These are phyloP conservation scores for Brettanomyces sp. DNA, from an alignment of 805 yeast genomes.

Conservation along the genomic window DNA sequence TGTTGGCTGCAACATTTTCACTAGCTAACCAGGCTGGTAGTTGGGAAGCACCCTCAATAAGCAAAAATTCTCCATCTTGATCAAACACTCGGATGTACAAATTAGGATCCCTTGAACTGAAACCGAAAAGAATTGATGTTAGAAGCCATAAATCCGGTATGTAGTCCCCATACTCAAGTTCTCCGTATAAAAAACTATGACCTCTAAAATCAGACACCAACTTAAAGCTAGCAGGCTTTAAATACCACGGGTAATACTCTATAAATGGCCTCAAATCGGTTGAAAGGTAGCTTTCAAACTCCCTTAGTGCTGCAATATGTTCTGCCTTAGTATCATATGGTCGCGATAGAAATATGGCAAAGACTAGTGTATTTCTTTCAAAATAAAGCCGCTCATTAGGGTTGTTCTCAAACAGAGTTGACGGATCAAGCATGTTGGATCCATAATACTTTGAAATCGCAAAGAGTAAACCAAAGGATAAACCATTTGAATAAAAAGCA, in stretches of 20 bases:
- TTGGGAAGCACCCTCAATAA: constrained; percentile 38
- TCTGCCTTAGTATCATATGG: constrained; percentile 20
- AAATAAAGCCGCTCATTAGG: constrained; percentile 16
- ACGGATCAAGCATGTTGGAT: background rate
- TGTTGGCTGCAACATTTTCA: constrained; percentile 25
- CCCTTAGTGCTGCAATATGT: constrained; percentile 6
- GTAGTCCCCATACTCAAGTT: constrained; percentile 33
- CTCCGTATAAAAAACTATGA: constrained; percentile 27
- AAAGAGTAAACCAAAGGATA: background rate
- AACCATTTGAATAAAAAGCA: background rate
- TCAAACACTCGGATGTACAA: constrained; percentile 39
- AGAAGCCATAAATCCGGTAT: constrained; percentile 38
- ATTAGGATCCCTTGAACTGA: constrained; percentile 22
- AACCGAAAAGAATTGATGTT: constrained; percentile 28
- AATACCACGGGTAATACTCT: constrained; percentile 34
- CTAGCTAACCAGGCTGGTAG: constrained; percentile 45
- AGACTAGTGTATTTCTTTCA: constrained; percentile 11
- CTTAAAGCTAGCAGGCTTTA: constrained; percentile 17
- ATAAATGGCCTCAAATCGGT: constrained; percentile 27
- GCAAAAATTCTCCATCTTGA: constrained; percentile 46
- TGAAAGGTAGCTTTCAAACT: constrained; percentile 9
- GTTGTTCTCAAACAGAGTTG: constrained; percentile 3
- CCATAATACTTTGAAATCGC: background rate
- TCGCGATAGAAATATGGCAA: constrained; percentile 22
- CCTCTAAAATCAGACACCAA: constrained; percentile 5